A percentile compares a stretch with the other conserved stretches of the same genome.
These are phyloP conservation scores for Pestalotiopsis sp. DNA, from an alignment of 2,329 filamentous ascomycete genomes.

Conservation along the genomic window DNA sequence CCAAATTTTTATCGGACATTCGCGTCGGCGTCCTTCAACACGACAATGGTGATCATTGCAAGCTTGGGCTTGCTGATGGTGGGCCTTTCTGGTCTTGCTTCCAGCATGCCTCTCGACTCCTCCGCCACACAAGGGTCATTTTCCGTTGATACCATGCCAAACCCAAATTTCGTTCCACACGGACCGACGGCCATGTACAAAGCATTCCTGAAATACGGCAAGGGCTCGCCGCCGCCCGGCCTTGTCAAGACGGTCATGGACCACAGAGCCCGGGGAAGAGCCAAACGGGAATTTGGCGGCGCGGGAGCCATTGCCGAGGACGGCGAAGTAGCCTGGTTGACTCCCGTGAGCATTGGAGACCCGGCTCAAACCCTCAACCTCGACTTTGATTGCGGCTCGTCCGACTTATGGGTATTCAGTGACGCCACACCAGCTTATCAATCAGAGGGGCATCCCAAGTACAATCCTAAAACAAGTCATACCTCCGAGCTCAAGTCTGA, in stretches of 20 bases:
- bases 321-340: not conserved
- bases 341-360: conserved; percentile 26
- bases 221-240: conserved; percentile 23
- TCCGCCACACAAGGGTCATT: conserved; percentile 24
- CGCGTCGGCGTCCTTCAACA: too few species aligned
- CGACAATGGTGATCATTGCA: too few species aligned
- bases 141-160: conserved; percentile 27
- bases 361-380: conserved; percentile 27
- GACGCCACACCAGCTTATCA: too few species aligned
- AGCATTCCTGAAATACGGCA: conserved; percentile 32
- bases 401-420: conserved; percentile 30
- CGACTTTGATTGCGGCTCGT: conserved; percentile 31
- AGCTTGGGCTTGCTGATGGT: too few species aligned
- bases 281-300: conserved; percentile 4
- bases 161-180: conserved; percentile 18
- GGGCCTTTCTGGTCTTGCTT: conserved; percentile 25
- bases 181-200: conserved; percentile 29
- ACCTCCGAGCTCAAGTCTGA: too few species aligned
- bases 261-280: conserved; percentile 18
- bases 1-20: too few species aligned
- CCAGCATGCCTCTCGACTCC: conserved; percentile 22
- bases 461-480: too few species aligned
- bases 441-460: too few species aligned
- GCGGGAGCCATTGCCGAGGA: not conserved
- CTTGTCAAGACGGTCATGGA: conserved; percentile 24